Conservation (phyloP, 2,329 filamentous ascomycete genomes). For the Cladosporium sp. region DNA sequence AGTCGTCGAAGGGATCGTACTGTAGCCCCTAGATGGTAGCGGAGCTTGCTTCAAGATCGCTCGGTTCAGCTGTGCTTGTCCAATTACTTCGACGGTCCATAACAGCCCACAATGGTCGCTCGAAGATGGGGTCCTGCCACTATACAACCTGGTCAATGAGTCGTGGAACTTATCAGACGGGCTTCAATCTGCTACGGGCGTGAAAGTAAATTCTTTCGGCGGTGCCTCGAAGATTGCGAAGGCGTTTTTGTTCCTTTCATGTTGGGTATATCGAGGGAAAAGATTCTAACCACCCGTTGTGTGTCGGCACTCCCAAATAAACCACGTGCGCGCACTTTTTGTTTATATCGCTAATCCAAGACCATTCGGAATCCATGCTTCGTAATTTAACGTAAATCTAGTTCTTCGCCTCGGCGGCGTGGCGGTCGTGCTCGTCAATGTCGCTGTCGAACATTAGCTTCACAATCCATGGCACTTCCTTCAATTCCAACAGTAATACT, state of each 20-base stretch:
- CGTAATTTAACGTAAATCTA: constrained; percentile 3
- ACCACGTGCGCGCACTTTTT: not conserved
- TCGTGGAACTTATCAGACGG: not conserved
- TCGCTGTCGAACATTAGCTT: constrained; percentile 12
- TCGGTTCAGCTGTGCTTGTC: no score
- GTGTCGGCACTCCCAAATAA: constrained; percentile 1
- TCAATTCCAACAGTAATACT: constrained; percentile 24
- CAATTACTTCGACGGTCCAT: not conserved
- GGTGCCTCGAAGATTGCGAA: no score
- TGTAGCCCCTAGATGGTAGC: no score
- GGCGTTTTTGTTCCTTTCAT: constrained; percentile 1
- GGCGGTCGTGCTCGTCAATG: constrained; percentile 17
- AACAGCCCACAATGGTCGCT: not conserved
- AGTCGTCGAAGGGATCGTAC: no score
- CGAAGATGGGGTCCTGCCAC: not conserved
- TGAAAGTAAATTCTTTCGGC: no score
- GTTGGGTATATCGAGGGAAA: constrained; percentile 11
- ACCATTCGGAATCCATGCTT: constrained; percentile 8
- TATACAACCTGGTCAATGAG: not conserved
- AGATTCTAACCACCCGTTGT: not conserved
- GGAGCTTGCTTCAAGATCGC: no score
- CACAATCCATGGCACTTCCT: not conserved
- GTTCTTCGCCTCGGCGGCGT: constrained; percentile 9
- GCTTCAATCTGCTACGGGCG: not conserved
- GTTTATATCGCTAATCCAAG: constrained; percentile 9